These are phyloP conservation scores for Fusarium sp. DNA, from an alignment of 2,329 filamentous ascomycete species.

Conservation along the genomic window DNA sequence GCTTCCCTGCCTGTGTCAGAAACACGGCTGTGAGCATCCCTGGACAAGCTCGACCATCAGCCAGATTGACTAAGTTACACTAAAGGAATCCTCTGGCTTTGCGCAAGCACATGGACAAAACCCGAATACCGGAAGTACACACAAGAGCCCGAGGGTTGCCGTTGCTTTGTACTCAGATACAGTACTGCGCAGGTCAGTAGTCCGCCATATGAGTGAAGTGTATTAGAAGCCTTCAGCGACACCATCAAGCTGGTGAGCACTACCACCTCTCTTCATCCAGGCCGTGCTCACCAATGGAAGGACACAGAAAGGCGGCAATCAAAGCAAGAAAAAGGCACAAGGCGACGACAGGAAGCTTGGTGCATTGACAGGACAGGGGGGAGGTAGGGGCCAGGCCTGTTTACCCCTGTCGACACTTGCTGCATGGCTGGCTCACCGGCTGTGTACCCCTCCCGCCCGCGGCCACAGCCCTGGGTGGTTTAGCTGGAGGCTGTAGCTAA, in stretches of 20 bases:
- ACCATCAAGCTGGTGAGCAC: slow-evolving; percentile 18
- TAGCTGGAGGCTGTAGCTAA: background rate
- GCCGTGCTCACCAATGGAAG: slow-evolving; percentile 3
- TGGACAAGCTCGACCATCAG: background rate
- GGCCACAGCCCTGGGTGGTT: slow-evolving; percentile 40
- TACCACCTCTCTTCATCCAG: slow-evolving; percentile 15
- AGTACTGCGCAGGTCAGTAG: background rate
- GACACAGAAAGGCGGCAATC: slow-evolving; percentile 4
- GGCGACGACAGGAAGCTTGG: slow-evolving; percentile 9
- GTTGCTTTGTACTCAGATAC: slow-evolving; percentile 14
- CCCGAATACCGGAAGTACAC: slow-evolving; percentile 9
- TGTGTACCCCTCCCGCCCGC: slow-evolving; percentile 35
- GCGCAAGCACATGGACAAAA: slow-evolving; percentile 16
- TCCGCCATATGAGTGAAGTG: slow-evolving; percentile 8
- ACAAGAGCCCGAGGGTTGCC: slow-evolving; percentile 18
- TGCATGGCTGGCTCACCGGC: slow-evolving; percentile 48
- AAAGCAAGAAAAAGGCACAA: slow-evolving; percentile 20
- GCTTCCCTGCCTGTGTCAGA: slow-evolving; percentile 5
- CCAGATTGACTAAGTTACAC: slow-evolving; percentile 17
- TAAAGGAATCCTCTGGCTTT: slow-evolving; percentile 15
- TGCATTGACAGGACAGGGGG: slow-evolving; percentile 40
- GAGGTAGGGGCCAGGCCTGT: slow-evolving; percentile 18
- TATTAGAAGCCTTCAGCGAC: slow-evolving; percentile 8
- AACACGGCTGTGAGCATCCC: slow-evolving; percentile 13
- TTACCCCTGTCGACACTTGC: slow-evolving; percentile 41